Evolutionary conservation across 2,329 filamentous ascomycete genomes (phyloP).

Genomic region (Ramichloridium luteum): DNA sequence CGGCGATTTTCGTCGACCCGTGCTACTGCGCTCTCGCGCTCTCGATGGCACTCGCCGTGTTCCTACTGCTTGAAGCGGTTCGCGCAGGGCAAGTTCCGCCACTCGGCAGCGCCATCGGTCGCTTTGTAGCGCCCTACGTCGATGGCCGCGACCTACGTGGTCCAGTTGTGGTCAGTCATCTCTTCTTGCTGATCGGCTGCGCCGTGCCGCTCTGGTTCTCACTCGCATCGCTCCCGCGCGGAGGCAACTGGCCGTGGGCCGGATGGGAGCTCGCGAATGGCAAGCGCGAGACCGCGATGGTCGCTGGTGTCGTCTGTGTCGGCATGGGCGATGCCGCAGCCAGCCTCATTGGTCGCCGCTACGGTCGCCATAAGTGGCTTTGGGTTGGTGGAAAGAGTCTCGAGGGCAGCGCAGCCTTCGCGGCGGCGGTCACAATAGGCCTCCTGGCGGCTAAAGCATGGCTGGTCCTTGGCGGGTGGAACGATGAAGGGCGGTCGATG

Average conservation of each 20-base stretch:
- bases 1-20: constrained; percentile 76
- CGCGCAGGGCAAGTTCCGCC: constrained; percentile 86
- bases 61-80: constrained; percentile 78
- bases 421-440: constrained; percentile 62
- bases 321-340: constrained; percentile 92
- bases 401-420: constrained; percentile 75
- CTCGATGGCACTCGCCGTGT: constrained; percentile 66
- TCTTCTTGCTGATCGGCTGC: constrained; percentile 89
- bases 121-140: constrained; percentile 84
- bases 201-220: constrained; percentile 89
- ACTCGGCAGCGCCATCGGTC: constrained; percentile 69
- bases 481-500: constrained; percentile 18
- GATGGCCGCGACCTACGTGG: constrained; percentile 87
- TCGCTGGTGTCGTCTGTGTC: constrained; percentile 84
- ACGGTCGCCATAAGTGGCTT: constrained; percentile 79
- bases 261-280: constrained; percentile 59
- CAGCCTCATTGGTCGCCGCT: constrained; percentile 76
- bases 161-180: constrained; percentile 89
- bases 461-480: constrained; percentile 65
- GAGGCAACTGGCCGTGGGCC: constrained; percentile 41
- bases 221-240: constrained; percentile 55
- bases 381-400: constrained; percentile 96
- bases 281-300: constrained; percentile 68
- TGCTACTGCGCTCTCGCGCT: constrained; percentile 70
- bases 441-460: constrained; percentile 59